Evolutionary conservation across 495 filamentous ascomycete species (phyloP).

Genomic region (Penicillium arizonense): DNA sequence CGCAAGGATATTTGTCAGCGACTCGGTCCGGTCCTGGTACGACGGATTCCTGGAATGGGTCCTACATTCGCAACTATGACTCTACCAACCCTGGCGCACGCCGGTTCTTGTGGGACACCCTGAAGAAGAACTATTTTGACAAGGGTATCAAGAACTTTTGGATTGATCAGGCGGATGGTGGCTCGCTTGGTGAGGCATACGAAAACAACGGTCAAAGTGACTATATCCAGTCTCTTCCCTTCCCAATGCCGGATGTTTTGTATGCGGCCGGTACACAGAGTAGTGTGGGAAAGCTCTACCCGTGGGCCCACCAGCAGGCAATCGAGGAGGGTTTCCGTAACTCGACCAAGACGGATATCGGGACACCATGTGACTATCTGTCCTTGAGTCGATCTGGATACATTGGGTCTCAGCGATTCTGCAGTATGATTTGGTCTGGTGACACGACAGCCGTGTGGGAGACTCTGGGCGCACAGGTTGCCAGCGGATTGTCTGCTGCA

Average conservation of each 20-base stretch:
- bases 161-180: slow-evolving; percentile 35
- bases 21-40: slow-evolving; percentile 28
- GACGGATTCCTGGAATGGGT: slow-evolving; percentile 30
- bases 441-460: slow-evolving; percentile 33
- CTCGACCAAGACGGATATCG: slow-evolving; percentile 15
- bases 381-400: slow-evolving; percentile 30
- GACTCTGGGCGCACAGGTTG: slow-evolving; percentile 24
- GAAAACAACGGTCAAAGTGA: slow-evolving; percentile 31
- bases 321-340: slow-evolving; percentile 32
- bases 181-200: slow-evolving; percentile 28
- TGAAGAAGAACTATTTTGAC: slow-evolving; percentile 27
- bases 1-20: slow-evolving; percentile 25
- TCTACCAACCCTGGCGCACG: slow-evolving; percentile 26
- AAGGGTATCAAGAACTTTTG: slow-evolving; percentile 32
- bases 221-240: slow-evolving; percentile 28
- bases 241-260: slow-evolving; percentile 23
- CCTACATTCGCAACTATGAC: slow-evolving; percentile 32
- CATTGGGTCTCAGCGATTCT: slow-evolving; percentile 31
- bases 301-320: slow-evolving; percentile 30
- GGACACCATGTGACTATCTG: slow-evolving; percentile 21
- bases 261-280: slow-evolving; percentile 26
- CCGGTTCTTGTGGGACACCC: slow-evolving; percentile 19
- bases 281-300: slow-evolving; percentile 30
- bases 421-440: slow-evolving; percentile 33
- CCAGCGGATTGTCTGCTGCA: slow-evolving; percentile 26